These are phyloP conservation scores for Stachybotrys echinatus DNA, from an alignment of 2,329 filamentous ascomycete genomes.

Conservation along the genomic window DNA sequence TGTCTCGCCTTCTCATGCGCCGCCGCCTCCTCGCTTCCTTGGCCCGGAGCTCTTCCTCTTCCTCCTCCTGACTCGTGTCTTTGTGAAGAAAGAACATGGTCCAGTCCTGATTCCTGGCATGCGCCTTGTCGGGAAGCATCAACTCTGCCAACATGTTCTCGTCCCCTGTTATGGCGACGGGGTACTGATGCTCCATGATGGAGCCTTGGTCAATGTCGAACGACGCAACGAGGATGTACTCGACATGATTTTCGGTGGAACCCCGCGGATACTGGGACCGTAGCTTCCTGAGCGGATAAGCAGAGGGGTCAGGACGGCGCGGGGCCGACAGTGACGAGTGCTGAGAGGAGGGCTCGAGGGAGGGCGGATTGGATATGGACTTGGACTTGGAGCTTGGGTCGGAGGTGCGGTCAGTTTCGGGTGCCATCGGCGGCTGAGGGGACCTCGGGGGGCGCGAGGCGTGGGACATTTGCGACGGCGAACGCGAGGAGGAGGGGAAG, in stretches of 20 bases:
- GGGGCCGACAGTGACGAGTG: conserved; percentile 54
- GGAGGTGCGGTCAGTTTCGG: conserved; percentile 50
- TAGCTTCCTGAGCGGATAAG: conserved; percentile 49
- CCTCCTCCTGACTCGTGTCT: conserved; percentile 78
- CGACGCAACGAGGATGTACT: conserved; percentile 95
- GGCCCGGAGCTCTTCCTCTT: conserved; percentile 62
- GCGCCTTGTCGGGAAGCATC: conserved; percentile 96
- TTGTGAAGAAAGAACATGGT: conserved; percentile 99
- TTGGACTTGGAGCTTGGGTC: conserved; percentile 53
- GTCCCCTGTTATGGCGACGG: conserved; percentile 89
- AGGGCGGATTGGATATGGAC: conserved; percentile 48
- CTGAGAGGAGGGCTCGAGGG: conserved; percentile 54
- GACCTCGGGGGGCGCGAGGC: conserved; percentile 48
- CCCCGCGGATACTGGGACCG: conserved; percentile 74
- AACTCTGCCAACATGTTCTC: conserved; percentile 97
- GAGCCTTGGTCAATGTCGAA: conserved; percentile 96
- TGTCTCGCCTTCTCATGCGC: conserved; percentile 48
- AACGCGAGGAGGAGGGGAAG: conserved; percentile 55
- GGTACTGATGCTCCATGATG: conserved; percentile 98
- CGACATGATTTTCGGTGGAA: conserved; percentile 84
- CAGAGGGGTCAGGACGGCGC: conserved; percentile 44
- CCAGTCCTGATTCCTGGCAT: conserved; percentile 94
- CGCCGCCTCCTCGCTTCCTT: conserved; percentile 47
- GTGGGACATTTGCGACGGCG: conserved; percentile 53
- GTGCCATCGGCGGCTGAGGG: conserved; percentile 42